Evolutionary conservation across 1,139 yeast genomes (phyloP), one percentile per base, ranked within the genome.

Genomic region (Suhomyces wounanorum): DNA sequence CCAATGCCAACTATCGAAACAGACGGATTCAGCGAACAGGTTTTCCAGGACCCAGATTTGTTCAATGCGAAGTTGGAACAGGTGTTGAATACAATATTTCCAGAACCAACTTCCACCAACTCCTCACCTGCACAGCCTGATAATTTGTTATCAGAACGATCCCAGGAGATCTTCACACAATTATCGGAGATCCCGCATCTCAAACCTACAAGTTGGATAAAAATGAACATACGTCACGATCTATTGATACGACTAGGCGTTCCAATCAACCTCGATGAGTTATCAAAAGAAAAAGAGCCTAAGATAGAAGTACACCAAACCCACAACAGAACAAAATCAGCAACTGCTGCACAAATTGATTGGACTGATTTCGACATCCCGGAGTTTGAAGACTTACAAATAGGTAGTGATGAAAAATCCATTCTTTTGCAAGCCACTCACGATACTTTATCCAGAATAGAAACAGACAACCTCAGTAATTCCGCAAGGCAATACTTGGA

Each of bases 221-320:
- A 75, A 50, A 82, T 83, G 68, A 75, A 81, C 33, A 75, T 84
- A 26, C 77, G 89, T 40, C 80, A 84, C 56, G 75, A 77, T 55
- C 64, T 85, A 44, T 69, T 85, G 42, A 74, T 82, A 14, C 75
- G 80, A 13, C 67, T 84, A 40, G 87, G 87, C 0, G 76, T 84
- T 8, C 87, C 88, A 0, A 75, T 83, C 39, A 82, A 83, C 55
- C 65, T 82, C 36, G 87, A 83, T 59, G 83, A 81, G 55, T 61
- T 80, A 25, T 54, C 59, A 0, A 47, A 51, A 42, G 57, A 53
- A 21, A 37, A 43, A 14, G 40, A 28, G n/a, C 35, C 16, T 16
- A 37, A 17, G 11, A 30, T 40, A 3, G 52, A 50, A 10, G 36
- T 36, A 4, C 44, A 46, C 33, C 45, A 25, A 6, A 30, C 50